Percentiles rank a stretch among this genome's conserved stretches.
Conservation (phyloP, 1,139 yeast genomes). For the Hansenula anomala region DNA sequence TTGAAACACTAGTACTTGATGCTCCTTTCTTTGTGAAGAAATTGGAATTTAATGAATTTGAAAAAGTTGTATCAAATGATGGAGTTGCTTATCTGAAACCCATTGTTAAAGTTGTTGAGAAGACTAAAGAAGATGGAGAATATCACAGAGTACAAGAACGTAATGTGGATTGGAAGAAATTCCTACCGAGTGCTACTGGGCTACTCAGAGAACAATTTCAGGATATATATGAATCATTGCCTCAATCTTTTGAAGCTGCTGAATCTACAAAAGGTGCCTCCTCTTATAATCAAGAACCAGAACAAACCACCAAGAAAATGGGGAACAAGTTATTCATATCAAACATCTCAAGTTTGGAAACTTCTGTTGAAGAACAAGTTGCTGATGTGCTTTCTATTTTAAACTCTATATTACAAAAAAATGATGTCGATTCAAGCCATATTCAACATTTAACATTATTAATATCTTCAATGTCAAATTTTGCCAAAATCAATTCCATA, state of each 20-base stretch:
- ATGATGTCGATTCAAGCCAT: slow-evolving; percentile 30
- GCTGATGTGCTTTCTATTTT: slow-evolving; percentile 43
- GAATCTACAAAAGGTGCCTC: not conserved
- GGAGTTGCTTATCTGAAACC: slow-evolving; percentile 65
- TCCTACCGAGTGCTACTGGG: slow-evolving; percentile 20
- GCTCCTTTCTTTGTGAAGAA: slow-evolving; percentile 72
- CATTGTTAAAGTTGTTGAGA: slow-evolving; percentile 32
- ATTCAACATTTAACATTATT: slow-evolving; percentile 57
- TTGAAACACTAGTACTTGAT: slow-evolving; percentile 87
- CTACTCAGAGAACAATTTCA: slow-evolving; percentile 47
- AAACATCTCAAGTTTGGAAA: slow-evolving; percentile 36
- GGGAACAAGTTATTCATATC: slow-evolving; percentile 42
- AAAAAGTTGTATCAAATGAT: slow-evolving; percentile 40
- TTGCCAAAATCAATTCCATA: slow-evolving; percentile 52
- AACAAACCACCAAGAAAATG: slow-evolving; percentile 15
- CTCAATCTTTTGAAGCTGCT: not conserved
- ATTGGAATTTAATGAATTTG: slow-evolving; percentile 40
- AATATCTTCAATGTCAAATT: slow-evolving; percentile 59
- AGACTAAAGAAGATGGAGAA: slow-evolving; percentile 24
- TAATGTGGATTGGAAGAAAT: slow-evolving; percentile 23
- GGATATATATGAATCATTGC: slow-evolving; percentile 25
- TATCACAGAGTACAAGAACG: slow-evolving; percentile 14
- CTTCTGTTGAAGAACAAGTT: slow-evolving; percentile 40
- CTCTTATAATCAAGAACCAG: slow-evolving; percentile 1
- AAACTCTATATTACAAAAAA: slow-evolving; percentile 25